Percentiles rank a stretch among this genome's conserved stretches.
phyloP scores from a whole-genome alignment of 768 basidiomycete genomes.

The Collybia sp. region DNA sequence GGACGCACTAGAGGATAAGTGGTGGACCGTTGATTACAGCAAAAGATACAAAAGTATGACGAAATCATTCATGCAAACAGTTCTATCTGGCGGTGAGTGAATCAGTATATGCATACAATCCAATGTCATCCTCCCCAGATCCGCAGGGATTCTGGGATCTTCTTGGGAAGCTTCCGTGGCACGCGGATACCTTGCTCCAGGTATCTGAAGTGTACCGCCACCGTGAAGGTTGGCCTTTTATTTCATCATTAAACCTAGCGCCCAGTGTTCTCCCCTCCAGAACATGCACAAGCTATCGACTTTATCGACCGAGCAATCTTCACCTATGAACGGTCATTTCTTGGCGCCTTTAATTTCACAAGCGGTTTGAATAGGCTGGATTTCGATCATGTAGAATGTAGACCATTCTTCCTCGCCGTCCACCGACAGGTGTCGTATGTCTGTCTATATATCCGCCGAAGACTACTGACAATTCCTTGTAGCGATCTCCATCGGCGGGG shows the following conservation, averaged over 20 bases:
- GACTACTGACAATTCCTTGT: background rate
- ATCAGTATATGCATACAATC: background rate
- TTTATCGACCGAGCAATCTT: constrained; percentile 92
- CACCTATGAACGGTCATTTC: constrained; percentile 86
- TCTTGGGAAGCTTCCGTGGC: constrained; percentile 79
- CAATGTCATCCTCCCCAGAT: constrained; percentile 34
- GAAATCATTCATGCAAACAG: constrained; percentile 73
- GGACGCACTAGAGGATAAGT: constrained; percentile 57
- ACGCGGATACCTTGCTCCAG: constrained; percentile 88
- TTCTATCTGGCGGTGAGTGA: constrained; percentile 73
- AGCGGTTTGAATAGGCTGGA: constrained; percentile 80
- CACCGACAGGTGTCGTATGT: constrained; percentile 79
- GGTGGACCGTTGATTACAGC: constrained; percentile 89
- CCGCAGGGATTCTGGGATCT: constrained; percentile 76
- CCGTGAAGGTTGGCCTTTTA: constrained; percentile 61
- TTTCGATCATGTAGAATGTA: constrained; percentile 87
- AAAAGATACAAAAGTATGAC: constrained; percentile 81
- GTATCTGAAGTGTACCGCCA: constrained; percentile 82
- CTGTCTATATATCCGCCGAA: background rate
- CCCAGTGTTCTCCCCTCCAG: constrained; percentile 27
- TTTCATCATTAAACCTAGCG: background rate
- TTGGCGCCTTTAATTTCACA: constrained; percentile 83
- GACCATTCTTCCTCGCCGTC: constrained; percentile 87
- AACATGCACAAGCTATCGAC: constrained; percentile 80
- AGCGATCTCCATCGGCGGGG: constrained; percentile 89